Base-by-base conservation (phyloP, 2,329 filamentous ascomycete species). In the Albophoma yamanashiensis region DNA sequence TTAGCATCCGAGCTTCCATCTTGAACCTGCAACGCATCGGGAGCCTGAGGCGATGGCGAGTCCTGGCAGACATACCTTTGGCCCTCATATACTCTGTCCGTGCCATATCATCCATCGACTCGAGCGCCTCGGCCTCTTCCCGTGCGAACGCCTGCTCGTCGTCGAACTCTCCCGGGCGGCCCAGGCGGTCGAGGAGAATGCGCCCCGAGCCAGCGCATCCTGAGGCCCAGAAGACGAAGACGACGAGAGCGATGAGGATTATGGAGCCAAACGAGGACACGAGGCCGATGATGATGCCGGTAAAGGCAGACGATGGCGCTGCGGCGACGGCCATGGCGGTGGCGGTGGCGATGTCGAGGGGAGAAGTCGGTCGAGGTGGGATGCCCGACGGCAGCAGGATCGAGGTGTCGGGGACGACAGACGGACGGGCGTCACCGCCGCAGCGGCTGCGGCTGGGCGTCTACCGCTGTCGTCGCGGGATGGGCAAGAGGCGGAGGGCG, bases 181-280 rank as follows among this genome's bases (percentile, higher is more conserved):
- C 92, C 73, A 99, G 88, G 64, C 93, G 87, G 77, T 99, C 94
- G 66, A 99, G 83, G 64, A 97, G 85, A 70, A 99, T 97, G 67
- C 93, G 86, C 52, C 93, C 93, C 57, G 88, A 88, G 59, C 82
- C 85, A 43, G 93, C 97, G 62, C 74, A 76, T 59, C 74, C 74
- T 6, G 74, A 75, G 73, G 95, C 95, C 76, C 89, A 86, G 75
- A 97, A 94, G 78, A 97, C 94, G 75, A 96, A 97, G 71, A 97
- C 86, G 70, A 94, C 78, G 63, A 95, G 73, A 61, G 90, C 88
- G 63, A 96, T 91, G 61, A 97, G 79, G 39, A 90, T 84, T 53
- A 93, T 93, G 45, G 92, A 96, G 63, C 92, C 93, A 75, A 97
- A 93, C 17, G 93, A 95, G 45, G 92, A 96, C 63, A 97, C 82